These are phyloP conservation scores for Petunia hybrid DNA, from an alignment of 305 asterid genomes.

Conservation along the genomic window DNA sequence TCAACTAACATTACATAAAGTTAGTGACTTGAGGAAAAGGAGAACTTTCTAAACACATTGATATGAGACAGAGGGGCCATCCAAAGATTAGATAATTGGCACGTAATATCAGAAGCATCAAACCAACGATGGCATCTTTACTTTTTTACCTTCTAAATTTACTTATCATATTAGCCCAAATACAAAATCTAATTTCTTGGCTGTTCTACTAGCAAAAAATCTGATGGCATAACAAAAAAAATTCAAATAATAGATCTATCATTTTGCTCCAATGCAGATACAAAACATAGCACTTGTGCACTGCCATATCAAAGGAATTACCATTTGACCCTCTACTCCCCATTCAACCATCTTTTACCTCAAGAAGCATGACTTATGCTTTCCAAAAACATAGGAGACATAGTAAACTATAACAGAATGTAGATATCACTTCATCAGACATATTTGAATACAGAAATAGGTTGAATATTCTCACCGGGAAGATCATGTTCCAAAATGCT, in stretches of 20 bases:
- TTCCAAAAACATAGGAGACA: background rate
- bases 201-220: slow-evolving; percentile 21
- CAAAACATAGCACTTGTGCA: background rate
- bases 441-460: background rate
- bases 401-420: slow-evolving; percentile 5
- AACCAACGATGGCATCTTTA: background rate
- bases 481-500: slow-evolving; percentile 78
- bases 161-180: background rate
- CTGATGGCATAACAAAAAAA: slow-evolving; percentile 15
- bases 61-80: background rate
- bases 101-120: background rate
- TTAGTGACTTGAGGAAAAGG: background rate
- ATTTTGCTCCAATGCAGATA: background rate
- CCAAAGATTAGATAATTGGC: background rate
- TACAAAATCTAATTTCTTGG: slow-evolving; percentile 3
- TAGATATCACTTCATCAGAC: slow-evolving; percentile 22
- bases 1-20: background rate
- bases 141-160: background rate
- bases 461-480: slow-evolving; percentile 70
- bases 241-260: background rate
- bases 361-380: background rate
- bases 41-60: background rate
- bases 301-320: slow-evolving; percentile 24
- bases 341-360: slow-evolving; percentile 6
- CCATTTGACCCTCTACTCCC: slow-evolving; percentile 1